A percentile compares a stretch with the other conserved stretches of the same genome.
phyloP scores from a whole-genome alignment of 2,329 filamentous ascomycete genomes.

The Neofusicoccum sp. region DNA sequence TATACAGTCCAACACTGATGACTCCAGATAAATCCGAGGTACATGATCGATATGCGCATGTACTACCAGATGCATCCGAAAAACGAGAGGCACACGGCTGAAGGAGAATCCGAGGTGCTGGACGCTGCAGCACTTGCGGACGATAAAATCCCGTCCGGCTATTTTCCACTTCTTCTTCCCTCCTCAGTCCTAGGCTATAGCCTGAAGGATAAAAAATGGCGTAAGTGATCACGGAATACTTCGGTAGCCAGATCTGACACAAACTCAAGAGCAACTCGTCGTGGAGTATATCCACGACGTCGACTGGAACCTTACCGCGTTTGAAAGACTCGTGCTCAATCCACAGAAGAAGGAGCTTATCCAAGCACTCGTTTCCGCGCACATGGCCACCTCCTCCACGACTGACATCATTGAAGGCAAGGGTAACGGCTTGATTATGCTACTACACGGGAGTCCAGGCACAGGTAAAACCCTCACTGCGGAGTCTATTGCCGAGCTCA shows the following conservation, averaged over 20 bases:
- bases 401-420: slow-evolving; percentile 33
- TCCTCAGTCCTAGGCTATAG: not conserved
- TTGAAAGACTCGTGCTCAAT: slow-evolving; percentile 30
- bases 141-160: no score
- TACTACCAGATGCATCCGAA: no score
- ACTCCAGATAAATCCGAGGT: no score
- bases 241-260: no score
- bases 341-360: slow-evolving; percentile 29
- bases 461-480: slow-evolving; percentile 11
- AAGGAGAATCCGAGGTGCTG: no score
- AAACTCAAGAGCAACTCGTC: not conserved
- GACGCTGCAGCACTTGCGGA: no score
- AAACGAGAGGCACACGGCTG: no score
- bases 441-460: slow-evolving; percentile 3
- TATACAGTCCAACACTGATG: no score
- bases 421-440: slow-evolving; percentile 21
- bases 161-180: no score
- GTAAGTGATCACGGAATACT: slow-evolving; percentile 20
- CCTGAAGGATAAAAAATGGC: slow-evolving; percentile 33
- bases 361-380: slow-evolving; percentile 26
- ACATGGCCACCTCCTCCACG: slow-evolving; percentile 20
- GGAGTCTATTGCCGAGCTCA: slow-evolving; percentile 29
- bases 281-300: slow-evolving; percentile 29
- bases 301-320: slow-evolving; percentile 29
- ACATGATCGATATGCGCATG: no score